These are phyloP conservation scores for Entomortierella parvispora DNA, from an alignment of 192 early-diverging fungal species.

Conservation along the genomic window DNA sequence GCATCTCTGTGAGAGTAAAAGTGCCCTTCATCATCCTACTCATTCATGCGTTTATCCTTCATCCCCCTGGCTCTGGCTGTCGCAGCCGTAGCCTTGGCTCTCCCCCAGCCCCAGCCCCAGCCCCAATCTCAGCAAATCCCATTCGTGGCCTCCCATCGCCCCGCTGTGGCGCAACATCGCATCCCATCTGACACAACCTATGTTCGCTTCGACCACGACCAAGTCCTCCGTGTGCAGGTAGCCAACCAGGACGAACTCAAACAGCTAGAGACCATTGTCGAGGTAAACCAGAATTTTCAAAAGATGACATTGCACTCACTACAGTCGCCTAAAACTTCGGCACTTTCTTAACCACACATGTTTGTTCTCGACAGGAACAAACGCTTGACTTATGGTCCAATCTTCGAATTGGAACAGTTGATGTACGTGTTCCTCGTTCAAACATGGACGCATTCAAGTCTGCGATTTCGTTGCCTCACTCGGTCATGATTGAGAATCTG, in stretches of 20 bases:
- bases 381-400: constrained; percentile 43
- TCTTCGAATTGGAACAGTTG: constrained; percentile 38
- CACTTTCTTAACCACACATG: neutral
- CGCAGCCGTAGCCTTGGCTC: no score
- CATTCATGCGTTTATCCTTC: no score
- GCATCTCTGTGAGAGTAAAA: no score
- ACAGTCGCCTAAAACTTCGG: neutral
- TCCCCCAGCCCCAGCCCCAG: no score
- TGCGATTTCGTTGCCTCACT: constrained; percentile 2
- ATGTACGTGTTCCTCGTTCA: constrained; percentile 31
- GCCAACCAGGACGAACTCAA: constrained; percentile 23
- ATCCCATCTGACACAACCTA: neutral
- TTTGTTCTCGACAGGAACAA: constrained; percentile 1
- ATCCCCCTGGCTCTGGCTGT: no score
- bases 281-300: constrained; percentile 12
- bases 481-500: constrained; percentile 31
- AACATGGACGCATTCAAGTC: constrained; percentile 9
- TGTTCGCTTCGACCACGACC: constrained; percentile 35
- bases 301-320: no score
- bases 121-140: no score
- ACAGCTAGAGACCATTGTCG: constrained; percentile 19
- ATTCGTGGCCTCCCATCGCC: no score
- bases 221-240: constrained; percentile 34
- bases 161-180: no score
- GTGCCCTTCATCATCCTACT: no score